These are phyloP conservation scores for Centella asiatica DNA, from an alignment of 129 eudicot species.

Conservation along the genomic window DNA sequence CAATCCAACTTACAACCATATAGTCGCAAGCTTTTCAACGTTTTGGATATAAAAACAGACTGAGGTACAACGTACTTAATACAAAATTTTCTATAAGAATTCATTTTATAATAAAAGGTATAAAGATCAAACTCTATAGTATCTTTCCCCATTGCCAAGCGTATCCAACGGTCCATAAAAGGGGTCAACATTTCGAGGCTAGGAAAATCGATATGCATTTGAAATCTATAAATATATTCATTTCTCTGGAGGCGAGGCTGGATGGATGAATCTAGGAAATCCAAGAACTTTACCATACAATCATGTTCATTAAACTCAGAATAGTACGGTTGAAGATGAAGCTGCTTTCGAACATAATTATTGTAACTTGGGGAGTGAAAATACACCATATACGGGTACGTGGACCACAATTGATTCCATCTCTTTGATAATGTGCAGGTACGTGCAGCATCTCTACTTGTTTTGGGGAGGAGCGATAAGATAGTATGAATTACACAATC, in stretches of 20 bases:
- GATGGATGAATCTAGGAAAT: background rate
- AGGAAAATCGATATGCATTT: background rate
- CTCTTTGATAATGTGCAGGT: background rate
- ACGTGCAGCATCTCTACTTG: background rate
- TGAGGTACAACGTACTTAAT: background rate
- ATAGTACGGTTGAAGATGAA: background rate
- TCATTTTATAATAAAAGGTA: background rate
- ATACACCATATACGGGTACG: background rate
- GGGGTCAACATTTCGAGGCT: background rate
- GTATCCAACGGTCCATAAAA: background rate
- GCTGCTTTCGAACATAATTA: background rate
- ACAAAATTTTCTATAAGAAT: background rate
- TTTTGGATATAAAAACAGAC: background rate
- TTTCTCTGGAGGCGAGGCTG: background rate
- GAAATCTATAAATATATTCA: background rate
- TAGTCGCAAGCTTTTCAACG: background rate
- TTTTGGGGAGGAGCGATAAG: background rate
- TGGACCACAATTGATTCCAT: background rate
- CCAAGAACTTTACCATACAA: background rate
- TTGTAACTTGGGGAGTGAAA: background rate
- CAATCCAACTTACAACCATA: background rate
- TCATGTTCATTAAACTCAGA: background rate
- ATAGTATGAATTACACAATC: background rate
- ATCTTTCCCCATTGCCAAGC: background rate
- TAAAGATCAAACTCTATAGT: background rate